These are phyloP conservation scores for Epicoccum nigrum DNA, from an alignment of 2,329 filamentous ascomycete genomes.

Conservation along the genomic window DNA sequence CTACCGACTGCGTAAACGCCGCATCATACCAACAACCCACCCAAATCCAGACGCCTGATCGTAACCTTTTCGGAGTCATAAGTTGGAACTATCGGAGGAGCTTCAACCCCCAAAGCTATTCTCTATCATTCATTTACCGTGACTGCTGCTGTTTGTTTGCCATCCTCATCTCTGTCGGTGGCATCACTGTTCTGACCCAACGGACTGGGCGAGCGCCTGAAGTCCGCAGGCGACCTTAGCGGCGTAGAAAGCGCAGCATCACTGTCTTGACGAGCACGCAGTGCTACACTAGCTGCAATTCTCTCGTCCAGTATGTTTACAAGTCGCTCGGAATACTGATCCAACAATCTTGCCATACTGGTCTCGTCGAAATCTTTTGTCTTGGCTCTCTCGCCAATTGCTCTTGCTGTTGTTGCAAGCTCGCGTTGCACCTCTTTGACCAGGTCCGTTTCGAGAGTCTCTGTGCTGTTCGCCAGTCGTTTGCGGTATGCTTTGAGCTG, in stretches of 20 bases:
- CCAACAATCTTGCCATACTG: slow-evolving; percentile 64
- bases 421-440: slow-evolving; percentile 64
- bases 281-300: slow-evolving; percentile 54
- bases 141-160: not conserved
- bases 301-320: slow-evolving; percentile 76
- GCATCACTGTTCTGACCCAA: not conserved
- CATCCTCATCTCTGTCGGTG: not conserved
- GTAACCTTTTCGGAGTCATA: not conserved
- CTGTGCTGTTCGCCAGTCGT: slow-evolving; percentile 58
- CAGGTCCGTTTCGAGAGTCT: slow-evolving; percentile 53
- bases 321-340: slow-evolving; percentile 76
- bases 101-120: not conserved
- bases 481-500: slow-evolving; percentile 65
- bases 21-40: not conserved
- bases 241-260: slow-evolving; percentile 22
- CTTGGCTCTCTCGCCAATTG: slow-evolving; percentile 52
- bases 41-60: slow-evolving; percentile 5
- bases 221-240: slow-evolving; percentile 4
- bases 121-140: not conserved
- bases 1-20: too few species aligned
- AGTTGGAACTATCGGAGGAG: not conserved
- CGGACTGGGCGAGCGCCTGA: slow-evolving; percentile 6
- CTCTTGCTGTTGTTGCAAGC: slow-evolving; percentile 56
- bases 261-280: slow-evolving; percentile 43
- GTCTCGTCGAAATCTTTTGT: slow-evolving; percentile 51